Base-by-base conservation (phyloP, 306 rosid species). In the Alnus glutinosa region DNA sequence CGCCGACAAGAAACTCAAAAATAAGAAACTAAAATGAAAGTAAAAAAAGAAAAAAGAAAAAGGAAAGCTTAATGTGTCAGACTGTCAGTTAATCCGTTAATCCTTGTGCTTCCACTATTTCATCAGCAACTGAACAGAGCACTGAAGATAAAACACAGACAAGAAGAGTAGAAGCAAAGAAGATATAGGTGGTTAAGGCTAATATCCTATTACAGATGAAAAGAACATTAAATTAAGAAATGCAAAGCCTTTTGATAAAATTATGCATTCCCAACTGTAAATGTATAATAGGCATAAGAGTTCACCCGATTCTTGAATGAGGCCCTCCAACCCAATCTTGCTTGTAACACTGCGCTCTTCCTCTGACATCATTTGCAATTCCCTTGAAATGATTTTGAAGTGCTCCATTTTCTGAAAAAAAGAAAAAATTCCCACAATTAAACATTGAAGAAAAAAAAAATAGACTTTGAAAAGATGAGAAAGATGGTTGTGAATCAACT, bases 121-220 rank as follows among this genome's bases (percentile, higher is more conserved):
- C 55, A 2, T 42, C 34, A 71, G 39, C 10, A 7, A 28, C 0
- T 7, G 39, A 71, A 28, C 37, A 19, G 8, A n/a, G 15, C 55
- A 50, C 37, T 47, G 30, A 49, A 70, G 74, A 79, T 49, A 69
- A 74, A 51, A 52, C 3, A 12, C 13, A 55, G 14, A 57, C 97
- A 50, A 93, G 97, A 55, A 92, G 86, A 72, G 96, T 92, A 77
- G 97, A 92, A 34, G 37, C 37, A 34, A 34, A 34, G 37, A 34
- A 75, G 97, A 90, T 85, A 78, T 90, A 90, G 8, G 89, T 70
- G 15, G 93, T 89, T 75, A 96, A 96, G 97, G 39, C 97, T 79
- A 92, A 82, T 75, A 92, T 88, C 86, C 93, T 92, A 70, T 69
- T n/a, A 79, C 74, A 30, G 74, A 54, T 44, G 15, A 34, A 34